phyloP scores from a whole-genome alignment of 768 basidiomycete genomes.

The Pleurotus citrinopileatus region DNA sequence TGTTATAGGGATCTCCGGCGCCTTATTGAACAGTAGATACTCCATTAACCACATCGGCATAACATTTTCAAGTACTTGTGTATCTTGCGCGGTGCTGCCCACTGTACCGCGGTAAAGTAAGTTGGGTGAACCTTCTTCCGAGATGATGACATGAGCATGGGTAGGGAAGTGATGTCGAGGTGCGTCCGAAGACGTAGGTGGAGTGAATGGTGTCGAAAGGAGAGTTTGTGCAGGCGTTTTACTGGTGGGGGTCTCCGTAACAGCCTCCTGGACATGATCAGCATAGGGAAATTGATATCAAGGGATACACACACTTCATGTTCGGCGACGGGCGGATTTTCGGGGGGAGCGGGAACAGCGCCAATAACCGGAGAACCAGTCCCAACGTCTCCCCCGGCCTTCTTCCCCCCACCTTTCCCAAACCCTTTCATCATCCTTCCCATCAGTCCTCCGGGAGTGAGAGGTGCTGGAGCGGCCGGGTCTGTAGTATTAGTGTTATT shows the following conservation, averaged over 20 bases:
- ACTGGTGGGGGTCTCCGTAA: conserved; percentile 21
- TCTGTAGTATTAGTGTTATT: conserved; percentile 26
- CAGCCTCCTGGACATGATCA: conserved; percentile 16
- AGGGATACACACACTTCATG: conserved; percentile 25
- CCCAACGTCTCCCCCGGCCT: conserved; percentile 31
- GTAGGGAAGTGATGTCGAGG: conserved; percentile 62
- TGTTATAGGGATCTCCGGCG: conserved; percentile 44
- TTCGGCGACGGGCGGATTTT: conserved; percentile 20
- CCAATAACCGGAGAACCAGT: conserved; percentile 25
- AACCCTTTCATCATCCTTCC: conserved; percentile 82
- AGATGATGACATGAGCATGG: conserved; percentile 67
- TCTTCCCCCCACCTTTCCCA: conserved; percentile 53
- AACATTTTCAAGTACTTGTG: conserved; percentile 58
- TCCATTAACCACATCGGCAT: conserved; percentile 91
- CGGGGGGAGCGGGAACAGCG: conserved; percentile 23
- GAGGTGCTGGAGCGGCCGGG: conserved; percentile 30
- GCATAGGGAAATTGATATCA: too few species aligned
- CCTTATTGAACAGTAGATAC: conserved; percentile 72
- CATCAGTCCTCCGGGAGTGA: conserved; percentile 52
- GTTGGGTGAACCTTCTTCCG: conserved; percentile 74
- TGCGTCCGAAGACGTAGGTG: conserved; percentile 70
- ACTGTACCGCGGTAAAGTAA: conserved; percentile 76
- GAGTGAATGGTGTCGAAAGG: conserved; percentile 53
- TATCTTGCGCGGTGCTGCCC: conserved; percentile 42
- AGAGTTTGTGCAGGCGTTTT: conserved; percentile 56